phyloP scores from a whole-genome alignment of 2,329 filamentous ascomycete species.

The Colletotrichum cordylinicola region DNA sequence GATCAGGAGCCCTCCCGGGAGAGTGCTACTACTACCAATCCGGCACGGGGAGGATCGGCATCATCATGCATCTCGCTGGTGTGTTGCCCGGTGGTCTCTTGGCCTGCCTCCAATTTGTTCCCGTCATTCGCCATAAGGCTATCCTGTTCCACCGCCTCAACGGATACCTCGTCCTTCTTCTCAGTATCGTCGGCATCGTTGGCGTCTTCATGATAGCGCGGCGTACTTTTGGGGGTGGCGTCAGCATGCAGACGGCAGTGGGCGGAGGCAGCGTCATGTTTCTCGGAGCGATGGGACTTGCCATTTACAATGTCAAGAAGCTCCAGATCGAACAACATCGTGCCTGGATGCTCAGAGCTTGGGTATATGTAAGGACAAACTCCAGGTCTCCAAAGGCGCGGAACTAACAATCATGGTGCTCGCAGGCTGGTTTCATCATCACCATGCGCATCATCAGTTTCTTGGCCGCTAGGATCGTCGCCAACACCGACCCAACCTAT shows the following conservation, averaged over 20 bases:
- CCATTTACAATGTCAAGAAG: constrained; percentile 62
- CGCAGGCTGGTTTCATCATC: constrained; percentile 51
- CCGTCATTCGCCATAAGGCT: constrained; percentile 49
- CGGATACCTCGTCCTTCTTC: constrained; percentile 59
- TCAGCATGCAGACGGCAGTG: constrained; percentile 52
- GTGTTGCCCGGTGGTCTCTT: constrained; percentile 53
- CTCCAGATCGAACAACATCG: constrained; percentile 69
- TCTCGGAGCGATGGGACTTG: constrained; percentile 46
- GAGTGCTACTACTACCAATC: constrained; percentile 43
- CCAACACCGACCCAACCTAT: constrained; percentile 22
- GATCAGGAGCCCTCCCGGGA: constrained; percentile 30
- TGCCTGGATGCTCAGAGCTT: constrained; percentile 67
- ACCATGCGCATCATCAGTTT: constrained; percentile 53
- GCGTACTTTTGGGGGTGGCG: constrained; percentile 57
- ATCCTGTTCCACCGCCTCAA: constrained; percentile 64
- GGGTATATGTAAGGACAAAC: constrained; percentile 46
- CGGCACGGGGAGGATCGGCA: constrained; percentile 38
- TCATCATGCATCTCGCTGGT: constrained; percentile 49
- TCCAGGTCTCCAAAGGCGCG: not conserved
- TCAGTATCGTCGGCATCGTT: constrained; percentile 50
- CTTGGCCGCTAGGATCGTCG: constrained; percentile 41
- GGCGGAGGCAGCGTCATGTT: constrained; percentile 52
- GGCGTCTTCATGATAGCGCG: constrained; percentile 60
- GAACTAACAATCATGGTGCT: not conserved
- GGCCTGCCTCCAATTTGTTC: constrained; percentile 54